Evolutionary conservation across 306 rosid species (phyloP).

Genomic region (Fragaria vesca): DNA sequence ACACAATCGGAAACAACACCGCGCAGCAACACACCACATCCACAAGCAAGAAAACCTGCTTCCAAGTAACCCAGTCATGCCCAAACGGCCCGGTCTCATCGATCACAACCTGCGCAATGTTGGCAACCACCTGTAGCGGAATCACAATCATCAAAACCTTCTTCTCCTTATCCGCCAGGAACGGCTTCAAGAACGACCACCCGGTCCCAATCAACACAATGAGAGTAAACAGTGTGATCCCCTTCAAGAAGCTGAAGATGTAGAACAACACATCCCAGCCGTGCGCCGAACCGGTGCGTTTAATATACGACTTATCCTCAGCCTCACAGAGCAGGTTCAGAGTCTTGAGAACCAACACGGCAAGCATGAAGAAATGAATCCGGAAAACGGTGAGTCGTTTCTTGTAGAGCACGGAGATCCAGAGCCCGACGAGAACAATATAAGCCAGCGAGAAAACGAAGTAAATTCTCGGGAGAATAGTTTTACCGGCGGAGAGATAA

Average conservation of each 20-base stretch:
- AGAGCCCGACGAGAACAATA: conserved; percentile 46
- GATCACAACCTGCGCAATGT: conserved; percentile 80
- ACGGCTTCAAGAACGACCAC: conserved; percentile 92
- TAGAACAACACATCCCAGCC: conserved; percentile 96
- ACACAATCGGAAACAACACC: conserved; percentile 85
- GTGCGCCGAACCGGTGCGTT: conserved; percentile 85
- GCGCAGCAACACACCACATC: conserved; percentile 96
- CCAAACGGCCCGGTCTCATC: conserved; percentile 87
- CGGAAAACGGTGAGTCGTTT: conserved; percentile 75
- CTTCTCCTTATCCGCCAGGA: conserved; percentile 87
- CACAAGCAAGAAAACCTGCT: conserved; percentile 80
- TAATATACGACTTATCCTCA: conserved; percentile 81
- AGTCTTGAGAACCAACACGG: conserved; percentile 69
- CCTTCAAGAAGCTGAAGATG: conserved; percentile 85
- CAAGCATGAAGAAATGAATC: conserved; percentile 92
- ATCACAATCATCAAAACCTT: conserved; percentile 92
- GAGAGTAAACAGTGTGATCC: conserved; percentile 73
- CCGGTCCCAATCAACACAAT: conserved; percentile 93
- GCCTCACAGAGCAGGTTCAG: conserved; percentile 84
- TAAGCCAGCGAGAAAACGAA: conserved; percentile 62
- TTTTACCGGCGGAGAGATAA: conserved; percentile 78
- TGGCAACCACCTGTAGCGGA: conserved; percentile 85
- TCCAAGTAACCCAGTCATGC: conserved; percentile 85
- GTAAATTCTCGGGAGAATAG: conserved; percentile 74
- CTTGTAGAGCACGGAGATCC: conserved; percentile 67